Evolutionary conservation across 768 basidiomycete genomes (phyloP), one percentile per base, ranked within the genome.

Genomic region (Pisolithus marmoratus): DNA sequence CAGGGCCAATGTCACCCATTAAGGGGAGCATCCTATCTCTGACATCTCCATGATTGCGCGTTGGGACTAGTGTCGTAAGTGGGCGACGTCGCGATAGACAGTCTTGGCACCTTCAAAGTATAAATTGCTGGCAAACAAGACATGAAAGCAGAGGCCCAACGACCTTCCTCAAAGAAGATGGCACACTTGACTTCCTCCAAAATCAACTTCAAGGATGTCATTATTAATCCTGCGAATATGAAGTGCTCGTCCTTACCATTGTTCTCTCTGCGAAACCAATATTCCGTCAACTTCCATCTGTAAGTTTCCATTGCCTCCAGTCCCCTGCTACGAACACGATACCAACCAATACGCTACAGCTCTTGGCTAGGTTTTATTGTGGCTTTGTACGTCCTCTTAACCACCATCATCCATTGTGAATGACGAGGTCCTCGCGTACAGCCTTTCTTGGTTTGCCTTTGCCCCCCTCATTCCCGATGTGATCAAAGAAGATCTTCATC

Each of bases 381-480:
- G 19, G 77, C 78, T 0, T 79, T 79, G 64, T 66, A 58, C 41
- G 64, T 59, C 8, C 41, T 23, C 5, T 20, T 29, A 15, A 34
- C 15, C 5, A 5, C 34, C 14, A 15, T 44, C 17, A 26, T n/a
- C 22, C 14, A 8, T 2, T 6, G 14, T 27, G 26, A 5, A 26
- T 70, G 23, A 43, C 34, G 20, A 37, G 20, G 26, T 38, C 24
- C 26, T 15, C 34, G 22, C 38, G 14, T 27, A 15, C 47, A 72
- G 71, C 41, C 48, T 72, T 26, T 69, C 70, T 1, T 77, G 81
- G 82, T 82, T 83, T 51, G 80, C 81, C 1, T 83, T 84, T 58
- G 71, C 81, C 19, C 81, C 82, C 0, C 74, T 83, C 17, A 73
- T 81, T 36, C 78, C 80, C 0, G 76, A 79, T 7, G 78, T 73